phyloP scores from a whole-genome alignment of 2,329 filamentous ascomycete species.

The Remersonia thermophila region DNA sequence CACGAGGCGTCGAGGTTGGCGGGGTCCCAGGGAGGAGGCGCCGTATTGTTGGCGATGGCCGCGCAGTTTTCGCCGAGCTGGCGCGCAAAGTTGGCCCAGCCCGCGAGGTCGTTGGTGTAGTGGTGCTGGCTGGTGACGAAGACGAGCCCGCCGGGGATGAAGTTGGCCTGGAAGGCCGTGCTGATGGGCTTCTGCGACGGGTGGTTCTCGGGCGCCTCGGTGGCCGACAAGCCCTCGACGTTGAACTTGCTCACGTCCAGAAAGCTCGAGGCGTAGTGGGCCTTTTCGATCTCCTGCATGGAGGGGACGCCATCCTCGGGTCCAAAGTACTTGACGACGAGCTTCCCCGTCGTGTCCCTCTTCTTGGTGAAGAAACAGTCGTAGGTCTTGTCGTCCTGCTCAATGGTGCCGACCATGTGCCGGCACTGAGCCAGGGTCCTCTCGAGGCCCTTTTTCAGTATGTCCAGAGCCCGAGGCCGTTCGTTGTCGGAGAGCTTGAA shows the following conservation, averaged over 20 bases:
- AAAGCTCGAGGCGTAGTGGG: slow-evolving; percentile 22
- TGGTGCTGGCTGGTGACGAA: slow-evolving; percentile 32
- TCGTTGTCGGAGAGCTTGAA: slow-evolving; percentile 24
- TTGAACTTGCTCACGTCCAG: slow-evolving; percentile 26
- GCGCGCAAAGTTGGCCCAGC: slow-evolving; percentile 25
- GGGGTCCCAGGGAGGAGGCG: slow-evolving; percentile 25
- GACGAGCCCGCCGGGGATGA: slow-evolving; percentile 29
- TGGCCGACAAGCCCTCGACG: slow-evolving; percentile 27
- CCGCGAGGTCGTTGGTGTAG: slow-evolving; percentile 31
- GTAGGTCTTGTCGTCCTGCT: slow-evolving; percentile 24
- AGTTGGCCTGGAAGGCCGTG: slow-evolving; percentile 29
- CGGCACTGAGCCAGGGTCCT: slow-evolving; percentile 25
- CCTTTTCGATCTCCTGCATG: slow-evolving; percentile 26
- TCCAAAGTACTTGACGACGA: slow-evolving; percentile 21
- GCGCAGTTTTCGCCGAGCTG: slow-evolving; percentile 33
- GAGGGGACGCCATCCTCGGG: slow-evolving; percentile 22
- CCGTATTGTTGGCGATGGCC: slow-evolving; percentile 20
- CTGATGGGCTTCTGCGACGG: slow-evolving; percentile 23
- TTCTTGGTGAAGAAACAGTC: slow-evolving; percentile 22
- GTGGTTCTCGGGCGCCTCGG: slow-evolving; percentile 27
- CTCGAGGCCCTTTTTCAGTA: slow-evolving; percentile 26
- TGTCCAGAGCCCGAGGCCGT: slow-evolving; percentile 8
- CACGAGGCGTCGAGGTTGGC: slow-evolving; percentile 24
- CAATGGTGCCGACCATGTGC: slow-evolving; percentile 28
- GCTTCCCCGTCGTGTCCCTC: slow-evolving; percentile 18